Evolutionary conservation across 106 monocot genomes (phyloP), one percentile per base, ranked within the genome.

Genomic region (Dactylorhiza incarnata): DNA sequence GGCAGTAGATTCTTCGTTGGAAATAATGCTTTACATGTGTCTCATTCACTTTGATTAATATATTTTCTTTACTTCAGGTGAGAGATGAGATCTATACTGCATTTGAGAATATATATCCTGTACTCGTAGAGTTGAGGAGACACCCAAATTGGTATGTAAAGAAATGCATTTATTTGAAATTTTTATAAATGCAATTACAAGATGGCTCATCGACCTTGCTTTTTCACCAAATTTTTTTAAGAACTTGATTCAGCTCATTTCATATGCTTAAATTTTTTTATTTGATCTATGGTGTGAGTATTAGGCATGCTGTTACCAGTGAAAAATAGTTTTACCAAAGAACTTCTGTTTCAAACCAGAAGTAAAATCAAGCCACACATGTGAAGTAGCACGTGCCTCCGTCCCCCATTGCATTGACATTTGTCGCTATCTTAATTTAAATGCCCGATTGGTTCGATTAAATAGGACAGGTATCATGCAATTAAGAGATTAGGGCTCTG

Each of bases 51-150:
- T 44, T 52, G 51, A 26, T 48, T 71, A 44, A 44, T 11, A n/a
- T 20, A 74, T 0, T 19, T 74, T 47, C 1, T 74, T 62, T 2
- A 13, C 48, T 68, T 81, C 81, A 87, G 90, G 82, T 78, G 71
- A 85, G 81, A 63, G 85, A 83, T 54, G 91, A 88, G 69, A 88
- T 83, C 22, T 86, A 91, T 46, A 75, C 83, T 16, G 87, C 91
- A 54, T 88, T 91, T 66, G 87, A 87, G 37, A 88, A 87, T 59
- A 87, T 87, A 75, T 87, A 87, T 77, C 87, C 87, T 22, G 87
- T 87, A 7, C 81, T 87, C 22, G 81, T 84, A 13, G 83, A 87
- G 67, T 87, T 87, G 81, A 75, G 84, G 76, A 87, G 84, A 76
- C 81, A 37, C 52, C 86, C 82, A 73, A 79, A 86, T 66, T 82